Evolutionary conservation across 768 basidiomycete genomes (phyloP).

Genomic region (Lactarius trivialis): DNA sequence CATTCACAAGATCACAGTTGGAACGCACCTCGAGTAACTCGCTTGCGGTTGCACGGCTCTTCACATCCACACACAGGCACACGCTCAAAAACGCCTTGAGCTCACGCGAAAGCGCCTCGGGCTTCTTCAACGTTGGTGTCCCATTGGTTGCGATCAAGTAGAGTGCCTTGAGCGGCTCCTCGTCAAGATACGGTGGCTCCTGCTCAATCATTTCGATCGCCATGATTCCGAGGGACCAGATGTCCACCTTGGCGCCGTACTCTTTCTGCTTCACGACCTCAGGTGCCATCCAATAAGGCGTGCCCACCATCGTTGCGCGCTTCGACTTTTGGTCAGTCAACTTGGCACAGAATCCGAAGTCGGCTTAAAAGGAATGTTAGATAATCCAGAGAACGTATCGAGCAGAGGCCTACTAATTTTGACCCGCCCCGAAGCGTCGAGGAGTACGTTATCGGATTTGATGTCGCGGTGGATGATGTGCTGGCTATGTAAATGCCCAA

Average conservation of each 20-base stretch:
- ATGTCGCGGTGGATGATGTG: slow-evolving; percentile 96
- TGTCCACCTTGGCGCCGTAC: slow-evolving; percentile 94
- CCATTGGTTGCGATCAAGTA: slow-evolving; percentile 98
- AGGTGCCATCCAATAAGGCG: slow-evolving; percentile 99
- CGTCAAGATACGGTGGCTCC: slow-evolving; percentile 92
- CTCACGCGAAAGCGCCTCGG: slow-evolving; percentile 85
- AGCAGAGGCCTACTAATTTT: slow-evolving; percentile 82
- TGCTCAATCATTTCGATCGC: slow-evolving; percentile 99
- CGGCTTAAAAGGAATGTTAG: slow-evolving; percentile 45
- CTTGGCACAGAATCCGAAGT: slow-evolving; percentile 96
- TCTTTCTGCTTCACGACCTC: slow-evolving; percentile 97
- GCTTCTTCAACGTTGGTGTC: slow-evolving; percentile 95
- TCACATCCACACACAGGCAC: slow-evolving; percentile 96
- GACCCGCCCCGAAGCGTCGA: slow-evolving; percentile 87
- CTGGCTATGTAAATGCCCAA: slow-evolving; percentile 88
- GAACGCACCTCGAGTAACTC: slow-evolving; percentile 73
- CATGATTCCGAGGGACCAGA: slow-evolving; percentile 97
- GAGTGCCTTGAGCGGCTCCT: slow-evolving; percentile 89
- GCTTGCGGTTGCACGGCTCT: slow-evolving; percentile 82
- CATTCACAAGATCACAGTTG: slow-evolving; percentile 14
- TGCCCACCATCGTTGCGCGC: slow-evolving; percentile 97
- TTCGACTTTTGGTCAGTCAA: slow-evolving; percentile 95
- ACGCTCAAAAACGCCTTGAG: slow-evolving; percentile 95
- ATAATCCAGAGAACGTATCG: background rate
- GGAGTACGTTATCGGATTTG: slow-evolving; percentile 92